Conservation (phyloP, 176 grass and related monocot genomes). For the Eragrostis nindensis region DNA sequence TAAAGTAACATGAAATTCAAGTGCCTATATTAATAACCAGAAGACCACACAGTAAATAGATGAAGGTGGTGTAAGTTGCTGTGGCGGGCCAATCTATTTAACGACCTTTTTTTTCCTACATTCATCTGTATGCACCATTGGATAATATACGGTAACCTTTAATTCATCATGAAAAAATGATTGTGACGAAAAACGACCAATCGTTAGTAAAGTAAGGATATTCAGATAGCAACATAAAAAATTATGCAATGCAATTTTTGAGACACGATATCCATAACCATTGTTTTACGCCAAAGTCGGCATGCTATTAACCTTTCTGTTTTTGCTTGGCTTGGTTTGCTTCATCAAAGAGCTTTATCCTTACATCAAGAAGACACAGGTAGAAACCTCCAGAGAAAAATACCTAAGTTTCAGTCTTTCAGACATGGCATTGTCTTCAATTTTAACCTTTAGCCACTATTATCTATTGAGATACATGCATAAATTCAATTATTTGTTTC, state of each 20-base stretch:
- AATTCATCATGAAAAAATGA: neutral
- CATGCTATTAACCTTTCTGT: neutral
- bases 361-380: neutral
- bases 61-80: no score
- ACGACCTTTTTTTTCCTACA: no score
- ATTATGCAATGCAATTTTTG: neutral
- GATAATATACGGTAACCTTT: neutral
- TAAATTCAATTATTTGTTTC: no score
- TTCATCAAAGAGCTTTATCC: no score
- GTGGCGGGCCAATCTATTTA: neutral
- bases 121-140: no score
- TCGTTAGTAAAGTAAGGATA: no score
- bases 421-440: neutral
- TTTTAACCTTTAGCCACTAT: no score
- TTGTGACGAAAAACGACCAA: no score
- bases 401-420: neutral
- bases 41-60: neutral
- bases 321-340: neutral
- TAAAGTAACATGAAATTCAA: neutral
- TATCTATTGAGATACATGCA: no score
- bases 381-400: neutral
- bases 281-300: no score
- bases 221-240: neutral
- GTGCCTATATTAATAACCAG: neutral
- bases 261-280: no score